Percentiles rank a stretch among this genome's conserved stretches.
These are phyloP conservation scores for Peziza echinospora DNA, from an alignment of 495 filamentous ascomycete genomes.

Conservation along the genomic window DNA sequence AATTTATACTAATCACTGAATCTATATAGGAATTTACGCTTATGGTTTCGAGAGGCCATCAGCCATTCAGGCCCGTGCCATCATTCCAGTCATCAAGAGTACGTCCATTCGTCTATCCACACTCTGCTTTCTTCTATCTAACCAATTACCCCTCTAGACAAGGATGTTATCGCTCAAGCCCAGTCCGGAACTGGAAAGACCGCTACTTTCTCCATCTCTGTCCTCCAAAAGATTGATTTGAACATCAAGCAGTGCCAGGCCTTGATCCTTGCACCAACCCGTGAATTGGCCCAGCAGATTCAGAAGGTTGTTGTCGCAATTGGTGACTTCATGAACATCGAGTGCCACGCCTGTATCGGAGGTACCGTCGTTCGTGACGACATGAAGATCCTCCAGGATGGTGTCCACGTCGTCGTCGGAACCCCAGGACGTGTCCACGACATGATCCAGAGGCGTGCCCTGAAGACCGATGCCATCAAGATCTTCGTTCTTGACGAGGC, in stretches of 20 bases:
- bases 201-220: constrained; percentile 93
- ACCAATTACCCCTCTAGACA: constrained; percentile 38
- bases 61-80: constrained; percentile 97
- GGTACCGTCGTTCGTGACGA: constrained; percentile 95
- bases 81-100: constrained; percentile 99
- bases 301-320: constrained; percentile 94
- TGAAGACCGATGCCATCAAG: constrained; percentile 90
- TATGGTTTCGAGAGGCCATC: constrained; percentile 99
- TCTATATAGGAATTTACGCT: constrained; percentile 67
- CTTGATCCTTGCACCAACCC: constrained; percentile 89
- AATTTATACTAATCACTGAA: constrained; percentile 2
- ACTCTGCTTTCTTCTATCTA: no score
- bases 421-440: constrained; percentile 91
- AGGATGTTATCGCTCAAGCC: constrained; percentile 96
- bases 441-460: constrained; percentile 93
- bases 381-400: constrained; percentile 89
- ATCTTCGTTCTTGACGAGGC: constrained; percentile 98
- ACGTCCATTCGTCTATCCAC: no score
- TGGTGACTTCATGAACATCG: constrained; percentile 98
- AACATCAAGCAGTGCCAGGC: constrained; percentile 26
- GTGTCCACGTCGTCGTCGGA: constrained; percentile 89
- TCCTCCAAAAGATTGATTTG: constrained; percentile 54
- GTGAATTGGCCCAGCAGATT: constrained; percentile 94
- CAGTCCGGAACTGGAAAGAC: constrained; percentile 99
- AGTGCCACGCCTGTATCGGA: constrained; percentile 97